These are phyloP conservation scores for Candida xyloterini DNA, from an alignment of 805 yeast species.

Conservation along the genomic window DNA sequence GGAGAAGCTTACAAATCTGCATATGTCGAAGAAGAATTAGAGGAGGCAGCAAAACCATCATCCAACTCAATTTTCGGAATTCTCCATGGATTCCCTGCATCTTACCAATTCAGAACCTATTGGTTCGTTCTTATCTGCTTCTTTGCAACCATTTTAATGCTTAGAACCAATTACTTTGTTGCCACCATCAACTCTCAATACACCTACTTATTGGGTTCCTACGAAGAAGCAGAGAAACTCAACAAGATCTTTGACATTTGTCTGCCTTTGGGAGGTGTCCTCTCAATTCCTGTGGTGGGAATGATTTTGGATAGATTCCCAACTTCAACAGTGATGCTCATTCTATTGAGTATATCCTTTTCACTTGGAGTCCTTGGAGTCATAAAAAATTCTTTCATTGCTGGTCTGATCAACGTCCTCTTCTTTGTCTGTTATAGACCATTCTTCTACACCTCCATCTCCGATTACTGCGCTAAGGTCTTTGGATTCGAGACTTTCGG, in stretches of 20 bases:
- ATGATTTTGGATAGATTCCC: conserved; percentile 47
- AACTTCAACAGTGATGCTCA: conserved; percentile 42
- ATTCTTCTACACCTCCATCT: conserved; percentile 54
- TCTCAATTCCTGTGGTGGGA: conserved; percentile 55
- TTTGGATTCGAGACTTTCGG: conserved; percentile 64
- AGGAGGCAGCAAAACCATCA: conserved; percentile 31
- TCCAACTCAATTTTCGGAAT: conserved; percentile 52
- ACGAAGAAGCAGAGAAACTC: conserved; percentile 36
- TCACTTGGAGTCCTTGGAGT: conserved; percentile 49
- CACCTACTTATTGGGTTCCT: conserved; percentile 42
- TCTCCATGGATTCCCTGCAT: conserved; percentile 50
- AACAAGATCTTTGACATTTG: conserved; percentile 51
- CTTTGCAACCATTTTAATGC: conserved; percentile 55
- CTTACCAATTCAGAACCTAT: conserved; percentile 46
- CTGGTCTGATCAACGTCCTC: conserved; percentile 44
- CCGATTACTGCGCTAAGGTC: conserved; percentile 60
- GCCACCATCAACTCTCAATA: conserved; percentile 59
- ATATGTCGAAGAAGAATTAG: conserved; percentile 49
- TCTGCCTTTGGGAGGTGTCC: conserved; percentile 54
- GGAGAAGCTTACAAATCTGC: conserved; percentile 56
- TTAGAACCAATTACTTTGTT: conserved; percentile 55
- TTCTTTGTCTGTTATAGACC: conserved; percentile 55
- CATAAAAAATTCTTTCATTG: conserved; percentile 34
- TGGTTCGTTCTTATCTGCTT: conserved; percentile 51
- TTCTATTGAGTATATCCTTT: conserved; percentile 40